These are phyloP conservation scores for Starmerella bombi DNA, from an alignment of 805 yeast species.

Conservation along the genomic window DNA sequence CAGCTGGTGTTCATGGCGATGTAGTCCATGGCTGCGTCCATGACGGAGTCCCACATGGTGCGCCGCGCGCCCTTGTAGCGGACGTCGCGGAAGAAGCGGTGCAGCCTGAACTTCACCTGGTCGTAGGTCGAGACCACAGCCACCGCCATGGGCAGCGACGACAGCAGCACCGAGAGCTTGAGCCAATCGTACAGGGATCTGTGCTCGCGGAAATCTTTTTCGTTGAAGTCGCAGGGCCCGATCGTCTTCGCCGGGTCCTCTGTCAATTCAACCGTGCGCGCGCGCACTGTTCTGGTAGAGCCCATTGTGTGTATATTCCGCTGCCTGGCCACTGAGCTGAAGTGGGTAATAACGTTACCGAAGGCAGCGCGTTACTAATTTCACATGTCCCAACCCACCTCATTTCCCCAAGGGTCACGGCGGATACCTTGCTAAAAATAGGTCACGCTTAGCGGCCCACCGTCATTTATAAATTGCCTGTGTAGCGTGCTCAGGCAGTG, in stretches of 20 bases:
- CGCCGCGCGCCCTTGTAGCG: not conserved
- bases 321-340: not conserved
- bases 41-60: not conserved
- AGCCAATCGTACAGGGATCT: constrained; percentile 10
- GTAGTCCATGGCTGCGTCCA: constrained; percentile 13
- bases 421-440: too few relatives aligned
- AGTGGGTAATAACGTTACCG: too few relatives aligned
- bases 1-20: constrained; percentile 12
- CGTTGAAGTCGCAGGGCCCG: constrained; percentile 17
- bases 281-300: too few relatives aligned
- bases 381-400: too few relatives aligned
- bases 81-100: not conserved
- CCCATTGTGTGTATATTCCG: not conserved
- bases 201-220: constrained; percentile 7
- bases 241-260: not conserved
- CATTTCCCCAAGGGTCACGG: too few relatives aligned
- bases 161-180: constrained; percentile 3
- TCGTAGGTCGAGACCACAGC: not conserved
- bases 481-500: too few relatives aligned
- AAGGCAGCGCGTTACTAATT: not conserved
- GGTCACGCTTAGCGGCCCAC: too few relatives aligned
- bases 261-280: not conserved
- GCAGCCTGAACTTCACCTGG: not conserved
- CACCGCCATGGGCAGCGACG: constrained; percentile 9
- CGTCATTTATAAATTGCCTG: too few relatives aligned